Base-by-base conservation (phyloP, 495 filamentous ascomycete species). In the Halenospora varia region DNA sequence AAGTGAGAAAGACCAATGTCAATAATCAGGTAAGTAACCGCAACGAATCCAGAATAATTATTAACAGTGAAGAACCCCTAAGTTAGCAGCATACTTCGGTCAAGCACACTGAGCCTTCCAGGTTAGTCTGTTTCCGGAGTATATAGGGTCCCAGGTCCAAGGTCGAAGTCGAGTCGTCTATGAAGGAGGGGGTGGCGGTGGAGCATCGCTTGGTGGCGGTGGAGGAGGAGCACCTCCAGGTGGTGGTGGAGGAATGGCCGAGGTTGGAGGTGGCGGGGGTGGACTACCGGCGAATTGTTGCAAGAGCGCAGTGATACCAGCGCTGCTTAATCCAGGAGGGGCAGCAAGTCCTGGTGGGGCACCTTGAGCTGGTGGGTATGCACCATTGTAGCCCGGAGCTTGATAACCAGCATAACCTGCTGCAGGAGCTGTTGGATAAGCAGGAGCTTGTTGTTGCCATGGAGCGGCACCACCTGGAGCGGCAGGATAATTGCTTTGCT, bases 191-290 rank as follows among this genome's bases (percentile, higher is more conserved):
- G 88, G 87, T 55, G 88, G 88, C 15, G 88, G 88, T 19, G 81
- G 83, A 53, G 85, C 86, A 63, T 78, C 76, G 49, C 86, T 83
- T 41, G 86, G 88, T 0, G 89, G 89, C 48, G 88, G 87, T 35
- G 81, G 84, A 57, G 81, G 84, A 57, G 85, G 86, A 63, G 77
- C 76, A 50, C 86, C 84, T 41, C 86, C 88, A 0, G 89, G 89
- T 48, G 88, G 87, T 35, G 81, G 84, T 56, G 86, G 79, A 17
- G 68, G 53, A 35, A 73, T 69, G 19, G 73, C 70, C 22, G 78
- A 77, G 9, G 76, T 74, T 2, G 81, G 85, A 35, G 82, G 82
- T 49, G 75, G 77, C 39, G 73, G 75, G 53, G 79, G 72, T 19
- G 63, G 57, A 50, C 60, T 68, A 24, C 74, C 85, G 23, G 81